Evolutionary conservation across 2,329 filamentous ascomycete species (phyloP), one percentile per base, ranked within the genome.

Genomic region (Madurella fahalii): DNA sequence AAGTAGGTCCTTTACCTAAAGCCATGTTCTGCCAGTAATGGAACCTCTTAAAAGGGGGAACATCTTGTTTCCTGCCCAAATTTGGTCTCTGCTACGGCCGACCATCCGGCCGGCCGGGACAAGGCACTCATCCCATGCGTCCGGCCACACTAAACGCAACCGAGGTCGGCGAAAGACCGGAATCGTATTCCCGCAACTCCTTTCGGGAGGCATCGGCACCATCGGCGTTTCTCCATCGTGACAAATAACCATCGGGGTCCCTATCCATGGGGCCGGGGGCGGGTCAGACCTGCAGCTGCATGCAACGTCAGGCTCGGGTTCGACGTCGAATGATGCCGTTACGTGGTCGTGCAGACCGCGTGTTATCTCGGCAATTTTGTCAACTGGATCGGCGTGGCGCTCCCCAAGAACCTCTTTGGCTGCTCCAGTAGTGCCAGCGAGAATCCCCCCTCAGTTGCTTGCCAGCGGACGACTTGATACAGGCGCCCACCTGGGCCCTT

Each of bases 321-420:
- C 5, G 17, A 20, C 25, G 37, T 50, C 32, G 41, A 49, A 41
- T 40, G 32, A 43, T 40, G 52, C 40, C 40, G 52, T 40, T 45
- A 50, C 40, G 34, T 40, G 25, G 41, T 45, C 34, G 41, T 46
- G 52, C 52, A 50, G 30, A n/a, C 15, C 30, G 30, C 20, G 18
- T 50, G 40, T 50, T 50, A 50, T 50, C 47, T 50, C 52, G 47
- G 52, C 47, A 54, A 17, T 54, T 50, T 5, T 17, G 30, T 15
- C 9, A 11, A 37, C 34, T 37, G 34, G 34, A 11, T 12, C 13
- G 34, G 34, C 34, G 13, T 11, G 13, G 11, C 34, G 9, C 11
- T 37, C 34, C 34, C 34, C 9, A 15, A 37, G 9, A 34, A 15
- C 34, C 34, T 15, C 34, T 15, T 12, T 12, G 34, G 34, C 34